phyloP scores from a whole-genome alignment of 2,329 filamentous ascomycete species.

The Curvularia spicifera region DNA sequence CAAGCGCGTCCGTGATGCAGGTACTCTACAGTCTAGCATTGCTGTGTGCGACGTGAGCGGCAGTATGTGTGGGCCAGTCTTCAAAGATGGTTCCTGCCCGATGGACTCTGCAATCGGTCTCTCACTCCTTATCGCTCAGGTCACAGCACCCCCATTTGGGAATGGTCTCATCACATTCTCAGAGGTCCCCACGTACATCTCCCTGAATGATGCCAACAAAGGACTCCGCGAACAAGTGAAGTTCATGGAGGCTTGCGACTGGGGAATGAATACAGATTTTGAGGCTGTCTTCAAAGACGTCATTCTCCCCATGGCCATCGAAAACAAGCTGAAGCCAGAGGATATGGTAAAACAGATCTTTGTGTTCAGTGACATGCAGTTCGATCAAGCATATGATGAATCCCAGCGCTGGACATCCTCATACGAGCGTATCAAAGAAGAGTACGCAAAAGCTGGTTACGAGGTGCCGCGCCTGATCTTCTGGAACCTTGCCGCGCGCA shows the following conservation, averaged over 20 bases:
- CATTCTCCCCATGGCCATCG: constrained; percentile 61
- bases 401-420: constrained; percentile 52
- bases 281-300: constrained; percentile 61
- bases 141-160: constrained; percentile 60
- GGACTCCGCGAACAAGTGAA: constrained; percentile 54
- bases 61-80: constrained; percentile 55
- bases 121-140: constrained; percentile 62
- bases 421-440: constrained; percentile 58
- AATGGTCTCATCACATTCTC: constrained; percentile 64
- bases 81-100: constrained; percentile 57
- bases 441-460: constrained; percentile 60
- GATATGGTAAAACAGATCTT: constrained; percentile 68
- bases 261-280: constrained; percentile 60
- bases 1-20: constrained; percentile 63
- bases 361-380: constrained; percentile 68
- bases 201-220: constrained; percentile 41
- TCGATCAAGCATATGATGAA: constrained; percentile 51
- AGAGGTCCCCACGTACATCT: constrained; percentile 49
- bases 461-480: constrained; percentile 66
- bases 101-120: constrained; percentile 64
- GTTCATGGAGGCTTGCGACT: constrained; percentile 41
- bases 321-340: constrained; percentile 59
- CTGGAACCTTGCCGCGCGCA: constrained; percentile 63
- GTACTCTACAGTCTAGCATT: constrained; percentile 60
- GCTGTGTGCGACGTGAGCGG: constrained; percentile 65